phyloP scores from a whole-genome alignment of 176 grass and related monocot species.

The Pharus latifolius region DNA sequence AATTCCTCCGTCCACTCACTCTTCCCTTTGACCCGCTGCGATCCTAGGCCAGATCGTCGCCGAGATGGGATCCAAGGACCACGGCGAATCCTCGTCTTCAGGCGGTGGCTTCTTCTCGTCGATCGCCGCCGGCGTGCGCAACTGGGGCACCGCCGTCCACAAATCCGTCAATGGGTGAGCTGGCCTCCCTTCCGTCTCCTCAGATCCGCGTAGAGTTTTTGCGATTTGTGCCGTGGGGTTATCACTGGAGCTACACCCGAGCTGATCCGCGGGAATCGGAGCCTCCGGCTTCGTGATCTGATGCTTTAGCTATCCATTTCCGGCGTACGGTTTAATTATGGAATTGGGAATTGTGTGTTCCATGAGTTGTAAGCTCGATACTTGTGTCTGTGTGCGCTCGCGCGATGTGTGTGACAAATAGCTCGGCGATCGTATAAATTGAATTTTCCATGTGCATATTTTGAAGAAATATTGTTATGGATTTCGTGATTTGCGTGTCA shows the following conservation, averaged over 20 bases:
- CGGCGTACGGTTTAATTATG: background rate
- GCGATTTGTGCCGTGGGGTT: background rate
- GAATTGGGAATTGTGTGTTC: background rate
- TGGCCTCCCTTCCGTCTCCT: background rate
- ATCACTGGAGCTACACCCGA: background rate
- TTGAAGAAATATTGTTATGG: background rate
- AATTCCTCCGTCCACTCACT: background rate
- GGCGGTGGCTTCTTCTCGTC: slow-evolving; percentile 49
- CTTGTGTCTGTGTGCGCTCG: background rate
- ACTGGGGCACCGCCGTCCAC: slow-evolving; percentile 56
- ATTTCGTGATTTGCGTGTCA: background rate
- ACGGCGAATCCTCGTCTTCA: slow-evolving; percentile 20
- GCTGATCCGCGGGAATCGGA: slow-evolving; percentile 15
- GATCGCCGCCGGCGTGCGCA: slow-evolving; percentile 42
- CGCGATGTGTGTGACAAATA: background rate
- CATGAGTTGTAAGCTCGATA: background rate
- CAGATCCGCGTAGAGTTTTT: slow-evolving; percentile 21
- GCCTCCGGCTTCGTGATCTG: slow-evolving; percentile 16
- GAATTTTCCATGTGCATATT: background rate
- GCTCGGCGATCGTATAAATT: background rate
- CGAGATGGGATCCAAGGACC: slow-evolving; percentile 84
- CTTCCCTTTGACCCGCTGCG: background rate
- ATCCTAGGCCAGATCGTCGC: slow-evolving; percentile 34
- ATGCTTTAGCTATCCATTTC: too few relatives aligned
- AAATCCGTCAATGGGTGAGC: slow-evolving; percentile 93